phyloP scores from a whole-genome alignment of 331 rosid genomes.

The Cucumis variabilis region DNA sequence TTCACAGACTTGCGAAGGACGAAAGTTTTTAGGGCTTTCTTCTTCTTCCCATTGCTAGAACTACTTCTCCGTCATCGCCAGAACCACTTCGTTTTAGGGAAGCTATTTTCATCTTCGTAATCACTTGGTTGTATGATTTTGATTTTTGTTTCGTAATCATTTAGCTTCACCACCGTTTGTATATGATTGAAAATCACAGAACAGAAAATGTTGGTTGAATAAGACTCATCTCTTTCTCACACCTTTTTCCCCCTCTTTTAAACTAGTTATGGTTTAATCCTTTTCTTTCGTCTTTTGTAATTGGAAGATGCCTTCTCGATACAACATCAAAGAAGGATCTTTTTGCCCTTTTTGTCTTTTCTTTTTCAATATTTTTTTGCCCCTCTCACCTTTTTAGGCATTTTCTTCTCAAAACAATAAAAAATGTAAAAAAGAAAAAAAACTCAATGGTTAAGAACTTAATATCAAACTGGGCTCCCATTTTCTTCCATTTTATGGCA shows the following conservation, averaged over 20 bases:
- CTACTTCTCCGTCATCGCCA: too few species aligned
- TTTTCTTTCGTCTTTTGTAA: too few species aligned
- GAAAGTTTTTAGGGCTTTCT: too few species aligned
- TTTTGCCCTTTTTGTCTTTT: neutral
- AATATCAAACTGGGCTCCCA: too few species aligned
- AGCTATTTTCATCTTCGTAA: too few species aligned
- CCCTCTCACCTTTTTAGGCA: neutral
- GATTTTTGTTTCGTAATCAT: neutral
- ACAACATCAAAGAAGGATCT: neutral
- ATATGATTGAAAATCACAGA: slow-evolving; percentile 88
- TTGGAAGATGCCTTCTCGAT: slow-evolving; percentile 18
- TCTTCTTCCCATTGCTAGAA: too few species aligned
- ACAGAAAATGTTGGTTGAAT: slow-evolving; percentile 65
- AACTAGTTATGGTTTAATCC: neutral
- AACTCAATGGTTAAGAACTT: neutral
- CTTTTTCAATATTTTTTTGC: neutral
- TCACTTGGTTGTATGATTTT: too few species aligned
- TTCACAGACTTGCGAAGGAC: too few species aligned
- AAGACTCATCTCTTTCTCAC: neutral
- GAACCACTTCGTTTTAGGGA: too few species aligned
- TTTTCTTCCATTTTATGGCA: too few species aligned
- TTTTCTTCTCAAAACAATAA: slow-evolving; percentile 16
- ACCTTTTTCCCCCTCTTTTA: neutral
- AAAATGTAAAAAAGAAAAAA: neutral
- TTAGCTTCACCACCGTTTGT: slow-evolving; percentile 94